A percentile compares a stretch with the other conserved stretches of the same genome.
These are phyloP conservation scores for Daphne laureola DNA, from an alignment of 441 rosid species.

Conservation along the genomic window DNA sequence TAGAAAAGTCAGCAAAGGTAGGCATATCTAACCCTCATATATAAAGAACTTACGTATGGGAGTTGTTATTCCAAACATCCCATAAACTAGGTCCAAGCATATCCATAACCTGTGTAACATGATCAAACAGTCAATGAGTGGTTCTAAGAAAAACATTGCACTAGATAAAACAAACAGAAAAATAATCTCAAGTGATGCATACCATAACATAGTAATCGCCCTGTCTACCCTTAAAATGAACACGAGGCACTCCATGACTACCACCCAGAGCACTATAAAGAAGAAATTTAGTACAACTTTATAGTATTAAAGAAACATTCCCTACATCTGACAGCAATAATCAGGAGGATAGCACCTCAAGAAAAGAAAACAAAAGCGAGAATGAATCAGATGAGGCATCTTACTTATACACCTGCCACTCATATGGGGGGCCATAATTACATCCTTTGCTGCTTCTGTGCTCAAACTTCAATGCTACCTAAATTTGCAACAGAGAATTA, in stretches of 20 bases:
- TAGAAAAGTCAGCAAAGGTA: background rate
- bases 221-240: constrained; percentile 85
- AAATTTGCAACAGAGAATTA: constrained; percentile 5
- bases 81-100: constrained; percentile 91
- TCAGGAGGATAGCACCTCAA: background rate
- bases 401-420: constrained; percentile 97
- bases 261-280: constrained; percentile 75
- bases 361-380: background rate
- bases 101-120: constrained; percentile 73
- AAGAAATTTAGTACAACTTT: constrained; percentile 12
- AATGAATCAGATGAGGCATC: constrained; percentile 13
- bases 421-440: constrained; percentile 96
- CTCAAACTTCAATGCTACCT: constrained; percentile 94
- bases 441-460: constrained; percentile 97
- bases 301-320: background rate
- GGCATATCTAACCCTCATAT: constrained; percentile 1
- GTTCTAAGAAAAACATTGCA: background rate
- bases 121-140: constrained; percentile 4
- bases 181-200: constrained; percentile 16
- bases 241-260: constrained; percentile 91
- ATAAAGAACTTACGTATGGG: constrained; percentile 50
- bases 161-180: background rate
- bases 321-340: background rate
- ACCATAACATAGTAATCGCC: constrained; percentile 95
- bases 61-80: constrained; percentile 90